phyloP scores from a whole-genome alignment of 2,329 filamentous ascomycete genomes.

The Ophiostoma piceae region DNA sequence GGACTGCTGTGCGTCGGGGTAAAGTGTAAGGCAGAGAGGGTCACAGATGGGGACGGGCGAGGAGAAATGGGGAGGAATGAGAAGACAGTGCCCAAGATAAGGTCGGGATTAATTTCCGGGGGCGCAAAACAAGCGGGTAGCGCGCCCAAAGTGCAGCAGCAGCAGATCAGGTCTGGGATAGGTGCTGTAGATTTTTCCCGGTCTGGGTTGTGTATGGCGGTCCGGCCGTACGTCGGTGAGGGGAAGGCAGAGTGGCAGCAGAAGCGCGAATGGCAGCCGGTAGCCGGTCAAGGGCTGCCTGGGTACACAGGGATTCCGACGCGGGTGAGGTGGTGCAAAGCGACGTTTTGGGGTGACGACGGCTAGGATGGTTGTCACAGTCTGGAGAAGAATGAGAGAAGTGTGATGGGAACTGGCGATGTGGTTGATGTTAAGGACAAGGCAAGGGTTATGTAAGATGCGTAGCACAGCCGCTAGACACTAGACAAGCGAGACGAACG shows the following conservation, averaged over 20 bases:
- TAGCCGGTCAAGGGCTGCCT: background rate
- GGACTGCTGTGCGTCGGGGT: background rate
- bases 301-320: background rate
- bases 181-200: background rate
- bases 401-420: background rate
- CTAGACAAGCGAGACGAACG: background rate
- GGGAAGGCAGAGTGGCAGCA: background rate
- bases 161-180: background rate
- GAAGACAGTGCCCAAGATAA: background rate
- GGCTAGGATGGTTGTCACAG: background rate
- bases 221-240: background rate
- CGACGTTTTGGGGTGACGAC: background rate
- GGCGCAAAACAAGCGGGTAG: background rate
- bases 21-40: background rate
- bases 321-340: background rate
- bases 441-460: constrained; percentile 1
- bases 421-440: background rate
- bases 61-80: background rate
- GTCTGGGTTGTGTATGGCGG: background rate
- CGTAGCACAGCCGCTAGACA: background rate
- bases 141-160: background rate
- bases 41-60: background rate
- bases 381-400: background rate
- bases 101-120: background rate
- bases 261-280: background rate